A percentile compares a stretch with the other conserved stretches of the same genome.
Evolutionary conservation across 2,329 filamentous ascomycete species (phyloP).

Genomic region (Cryphonectria parasitica): DNA sequence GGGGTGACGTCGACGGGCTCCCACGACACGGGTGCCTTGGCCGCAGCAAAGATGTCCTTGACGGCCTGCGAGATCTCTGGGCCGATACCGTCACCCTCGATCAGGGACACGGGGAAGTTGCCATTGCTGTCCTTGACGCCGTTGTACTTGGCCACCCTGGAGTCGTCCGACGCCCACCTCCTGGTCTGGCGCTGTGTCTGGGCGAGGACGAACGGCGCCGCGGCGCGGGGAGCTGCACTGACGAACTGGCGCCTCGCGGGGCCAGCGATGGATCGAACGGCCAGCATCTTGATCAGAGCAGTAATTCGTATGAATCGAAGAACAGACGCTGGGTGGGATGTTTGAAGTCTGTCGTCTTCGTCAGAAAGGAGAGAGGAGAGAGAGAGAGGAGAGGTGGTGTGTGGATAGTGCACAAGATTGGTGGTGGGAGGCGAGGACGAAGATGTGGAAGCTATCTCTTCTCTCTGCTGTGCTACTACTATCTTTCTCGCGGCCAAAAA

Average conservation of each 20-base stretch:
- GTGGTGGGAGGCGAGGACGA: neutral
- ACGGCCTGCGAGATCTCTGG: conserved; percentile 97
- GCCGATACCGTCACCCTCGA: conserved; percentile 98
- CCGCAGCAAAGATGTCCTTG: conserved; percentile 97
- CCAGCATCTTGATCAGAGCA: conserved; percentile 66
- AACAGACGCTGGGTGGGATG: neutral
- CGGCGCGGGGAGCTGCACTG: conserved; percentile 65
- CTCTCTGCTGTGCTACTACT: neutral
- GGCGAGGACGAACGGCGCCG: conserved; percentile 41
- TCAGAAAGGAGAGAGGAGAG: neutral
- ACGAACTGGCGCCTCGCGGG: conserved; percentile 79
- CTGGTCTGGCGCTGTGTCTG: conserved; percentile 50
- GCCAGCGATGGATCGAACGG: conserved; percentile 75
- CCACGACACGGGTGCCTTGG: conserved; percentile 92
- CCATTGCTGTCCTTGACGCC: conserved; percentile 91
- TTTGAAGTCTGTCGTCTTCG: neutral
- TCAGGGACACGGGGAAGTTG: conserved; percentile 93
- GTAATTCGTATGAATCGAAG: neutral
- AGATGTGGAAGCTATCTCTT: conserved; percentile 3
- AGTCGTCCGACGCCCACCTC: conserved; percentile 67
- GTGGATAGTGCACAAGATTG: neutral
- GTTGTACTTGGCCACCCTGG: conserved; percentile 89
- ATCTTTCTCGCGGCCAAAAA: neutral
- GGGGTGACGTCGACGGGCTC: conserved; percentile 97
- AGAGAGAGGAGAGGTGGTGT: neutral